phyloP scores from a whole-genome alignment of 495 filamentous ascomycete genomes.

The Penicillium maclennaniae region DNA sequence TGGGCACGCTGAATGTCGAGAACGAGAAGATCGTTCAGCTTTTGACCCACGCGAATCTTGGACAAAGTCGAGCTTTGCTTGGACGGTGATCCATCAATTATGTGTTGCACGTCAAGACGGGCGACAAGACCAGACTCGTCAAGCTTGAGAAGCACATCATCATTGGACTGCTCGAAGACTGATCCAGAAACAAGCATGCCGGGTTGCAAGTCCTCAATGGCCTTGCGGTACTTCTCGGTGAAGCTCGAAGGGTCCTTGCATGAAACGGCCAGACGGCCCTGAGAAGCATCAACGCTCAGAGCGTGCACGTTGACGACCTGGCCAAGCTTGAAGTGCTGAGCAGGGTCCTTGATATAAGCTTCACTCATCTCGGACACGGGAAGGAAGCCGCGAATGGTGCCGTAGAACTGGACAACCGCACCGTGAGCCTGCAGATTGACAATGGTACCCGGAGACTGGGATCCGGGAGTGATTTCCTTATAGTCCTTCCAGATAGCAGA shows the following conservation, averaged over 20 bases:
- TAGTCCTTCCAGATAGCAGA: constrained; percentile 71
- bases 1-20: constrained; percentile 72
- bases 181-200: constrained; percentile 71
- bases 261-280: constrained; percentile 73
- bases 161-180: constrained; percentile 79
- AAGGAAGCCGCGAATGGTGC: constrained; percentile 73
- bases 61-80: constrained; percentile 73
- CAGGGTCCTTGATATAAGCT: constrained; percentile 84
- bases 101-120: constrained; percentile 67
- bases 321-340: constrained; percentile 80
- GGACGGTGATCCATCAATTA: constrained; percentile 72
- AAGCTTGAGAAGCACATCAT: constrained; percentile 74
- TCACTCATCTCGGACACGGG: constrained; percentile 97
- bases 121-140: constrained; percentile 68
- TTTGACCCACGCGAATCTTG: constrained; percentile 76
- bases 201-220: constrained; percentile 64
- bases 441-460: constrained; percentile 78
- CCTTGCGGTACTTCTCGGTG: constrained; percentile 67
- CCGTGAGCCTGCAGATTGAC: constrained; percentile 71
- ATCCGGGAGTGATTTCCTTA: constrained; percentile 60
- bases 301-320: constrained; percentile 89
- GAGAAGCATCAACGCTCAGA: constrained; percentile 68
- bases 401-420: constrained; percentile 92
- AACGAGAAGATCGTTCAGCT: constrained; percentile 75
- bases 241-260: constrained; percentile 85